Evolutionary conservation across 441 rosid genomes (phyloP), one percentile per base, ranked within the genome.

Genomic region (Daphne laureola): DNA sequence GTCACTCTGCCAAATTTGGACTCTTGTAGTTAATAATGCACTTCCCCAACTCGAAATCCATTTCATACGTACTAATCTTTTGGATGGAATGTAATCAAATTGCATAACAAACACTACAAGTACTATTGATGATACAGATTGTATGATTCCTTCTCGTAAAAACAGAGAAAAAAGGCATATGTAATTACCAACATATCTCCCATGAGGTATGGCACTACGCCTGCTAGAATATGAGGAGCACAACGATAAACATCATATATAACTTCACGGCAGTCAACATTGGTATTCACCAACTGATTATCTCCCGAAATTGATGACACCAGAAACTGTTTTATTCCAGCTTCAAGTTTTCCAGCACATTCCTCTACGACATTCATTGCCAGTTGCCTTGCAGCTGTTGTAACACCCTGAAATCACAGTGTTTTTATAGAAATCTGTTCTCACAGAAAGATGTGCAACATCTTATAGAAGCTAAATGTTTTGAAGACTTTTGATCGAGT

Each of bases 171-270:
- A 21, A 38, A 46, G 57, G 47, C 55, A 69, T 52, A 44, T 42
- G 42, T 48, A 40, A 54, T 74, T 90, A 95, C 99, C 99, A 95
- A 74, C 56, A 95, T 82, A 78, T 95, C 99, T 62, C 99, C 98
- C n/a, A 86, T 85, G 71, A 95, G 90, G 73, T 89, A 82, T 12
- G 98, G 95, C 51, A 89, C 74, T 59, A 85, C 95, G 72, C 91
- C 97, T 8, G 95, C 66, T 61, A 95, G 74, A 55, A 84, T 72
- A 70, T 89, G 95, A 61, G 98, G 97, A 56, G 97, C 96, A 74
- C 96, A 86, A 55, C 69, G 62, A 71, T 84, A 87, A 57, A 95
- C 61, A 63, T 79, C 99, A 79, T 78, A 95, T 44, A 91, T 86
- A 67, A 91, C 91, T 61, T 91, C 91, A 74, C 91, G 97, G 74